phyloP scores from a whole-genome alignment of 148 eudicot species.

The Rhododendron henanense region DNA sequence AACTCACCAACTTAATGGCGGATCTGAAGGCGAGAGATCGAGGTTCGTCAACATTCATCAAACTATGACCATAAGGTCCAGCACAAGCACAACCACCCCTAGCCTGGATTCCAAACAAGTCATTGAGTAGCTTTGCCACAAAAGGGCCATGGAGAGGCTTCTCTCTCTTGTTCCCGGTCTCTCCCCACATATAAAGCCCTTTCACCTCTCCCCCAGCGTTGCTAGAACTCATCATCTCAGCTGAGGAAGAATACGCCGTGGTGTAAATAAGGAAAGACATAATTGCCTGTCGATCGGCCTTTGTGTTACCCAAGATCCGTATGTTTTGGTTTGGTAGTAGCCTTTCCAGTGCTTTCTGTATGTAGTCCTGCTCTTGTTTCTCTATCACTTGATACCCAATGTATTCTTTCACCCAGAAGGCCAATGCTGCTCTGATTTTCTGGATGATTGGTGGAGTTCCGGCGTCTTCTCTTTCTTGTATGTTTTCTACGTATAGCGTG shows the following conservation, averaged over 20 bases:
- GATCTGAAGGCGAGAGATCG: constrained; percentile 35
- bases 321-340: constrained; percentile 26
- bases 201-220: neutral
- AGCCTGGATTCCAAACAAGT: constrained; percentile 55
- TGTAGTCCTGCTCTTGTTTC: constrained; percentile 26
- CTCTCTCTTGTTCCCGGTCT: constrained; percentile 7
- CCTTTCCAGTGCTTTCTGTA: constrained; percentile 25
- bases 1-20: constrained; percentile 23
- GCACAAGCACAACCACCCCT: constrained; percentile 64
- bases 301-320: constrained; percentile 30
- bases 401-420: constrained; percentile 53
- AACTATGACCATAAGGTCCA: constrained; percentile 47
- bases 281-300: constrained; percentile 29
- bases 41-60: constrained; percentile 31
- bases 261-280: constrained; percentile 43
- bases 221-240: neutral
- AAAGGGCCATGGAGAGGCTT: constrained; percentile 48
- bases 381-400: constrained; percentile 32
- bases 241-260: neutral
- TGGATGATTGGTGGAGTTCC: constrained; percentile 46
- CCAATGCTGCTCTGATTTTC: constrained; percentile 36
- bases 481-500: constrained; percentile 31
- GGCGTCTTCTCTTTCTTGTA: constrained; percentile 42
- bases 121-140: constrained; percentile 41
- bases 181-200: constrained; percentile 15